These are phyloP conservation scores for Arthrobotrys sphaeroides DNA, from an alignment of 2,329 filamentous ascomycete species.

Conservation along the genomic window DNA sequence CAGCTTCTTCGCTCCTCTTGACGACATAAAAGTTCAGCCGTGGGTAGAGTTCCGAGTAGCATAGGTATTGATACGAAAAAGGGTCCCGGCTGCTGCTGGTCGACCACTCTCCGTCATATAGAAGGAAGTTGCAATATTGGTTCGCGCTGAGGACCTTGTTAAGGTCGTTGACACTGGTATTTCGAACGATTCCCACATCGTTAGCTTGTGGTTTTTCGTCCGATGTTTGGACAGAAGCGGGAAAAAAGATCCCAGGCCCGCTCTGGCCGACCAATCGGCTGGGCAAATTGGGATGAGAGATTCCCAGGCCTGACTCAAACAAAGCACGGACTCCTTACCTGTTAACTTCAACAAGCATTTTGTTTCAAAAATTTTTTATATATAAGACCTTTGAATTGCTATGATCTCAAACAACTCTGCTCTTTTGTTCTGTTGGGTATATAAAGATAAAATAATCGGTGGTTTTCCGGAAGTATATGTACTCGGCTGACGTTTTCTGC, in stretches of 20 bases:
- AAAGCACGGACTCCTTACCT: slow-evolving; percentile 4
- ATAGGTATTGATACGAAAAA: slow-evolving; percentile 40
- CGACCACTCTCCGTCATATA: slow-evolving; percentile 47
- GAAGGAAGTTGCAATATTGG: slow-evolving; percentile 27
- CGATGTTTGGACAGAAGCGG: neutral
- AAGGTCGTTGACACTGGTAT: slow-evolving; percentile 19
- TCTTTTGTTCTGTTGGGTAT: neutral
- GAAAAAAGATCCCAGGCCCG: neutral
- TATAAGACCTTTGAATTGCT: neutral
- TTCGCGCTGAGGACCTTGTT: slow-evolving; percentile 22
- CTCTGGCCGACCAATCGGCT: slow-evolving; percentile 2
- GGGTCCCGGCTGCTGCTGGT: slow-evolving; percentile 15
- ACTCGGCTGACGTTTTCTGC: slow-evolving; percentile 15
- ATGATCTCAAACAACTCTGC: neutral
- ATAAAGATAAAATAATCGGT: neutral
- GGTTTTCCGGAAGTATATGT: neutral
- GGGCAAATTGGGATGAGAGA: neutral
- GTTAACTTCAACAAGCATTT: slow-evolving; percentile 11
- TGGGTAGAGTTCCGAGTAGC: slow-evolving; percentile 41
- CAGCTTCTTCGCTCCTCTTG: slow-evolving; percentile 19
- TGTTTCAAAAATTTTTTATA: neutral
- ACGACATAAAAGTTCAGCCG: slow-evolving; percentile 41
- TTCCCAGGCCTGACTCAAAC: slow-evolving; percentile 4
- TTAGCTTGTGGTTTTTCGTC: neutral
- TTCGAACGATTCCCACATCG: neutral